These are phyloP conservation scores for Pugionium dolabratum DNA, from an alignment of 345 rosid genomes.

Conservation along the genomic window DNA sequence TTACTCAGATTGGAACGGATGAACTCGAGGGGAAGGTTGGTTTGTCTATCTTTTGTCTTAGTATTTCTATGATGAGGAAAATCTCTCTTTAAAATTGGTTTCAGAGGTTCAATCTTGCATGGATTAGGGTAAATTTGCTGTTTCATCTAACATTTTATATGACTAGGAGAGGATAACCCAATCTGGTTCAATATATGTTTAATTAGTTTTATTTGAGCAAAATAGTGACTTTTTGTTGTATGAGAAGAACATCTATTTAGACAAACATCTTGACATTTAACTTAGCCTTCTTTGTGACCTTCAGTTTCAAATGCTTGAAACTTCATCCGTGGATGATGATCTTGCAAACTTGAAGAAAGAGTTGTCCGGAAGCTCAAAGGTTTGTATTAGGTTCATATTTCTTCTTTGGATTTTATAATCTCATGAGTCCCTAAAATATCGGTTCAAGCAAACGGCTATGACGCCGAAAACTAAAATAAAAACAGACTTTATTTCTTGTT, in stretches of 20 bases:
- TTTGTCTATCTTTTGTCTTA: slow-evolving; percentile 38
- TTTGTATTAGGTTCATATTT: slow-evolving; percentile 20
- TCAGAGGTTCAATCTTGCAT: slow-evolving; percentile 13
- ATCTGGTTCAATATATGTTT: slow-evolving; percentile 8
- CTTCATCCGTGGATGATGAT: slow-evolving; percentile 61
- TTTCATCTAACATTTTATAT: neutral
- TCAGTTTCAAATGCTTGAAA: slow-evolving; percentile 56
- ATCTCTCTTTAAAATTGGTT: slow-evolving; percentile 25
- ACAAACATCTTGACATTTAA: slow-evolving; percentile 15
- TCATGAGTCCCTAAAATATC: neutral
- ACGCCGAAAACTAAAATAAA: too few species aligned
- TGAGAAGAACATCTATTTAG: neutral
- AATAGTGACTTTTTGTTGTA: slow-evolving; percentile 1
- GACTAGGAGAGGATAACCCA: slow-evolving; percentile 16
- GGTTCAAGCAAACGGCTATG: too few species aligned
- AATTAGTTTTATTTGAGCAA: neutral
- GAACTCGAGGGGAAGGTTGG: slow-evolving; percentile 58
- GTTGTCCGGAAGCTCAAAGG: slow-evolving; percentile 53
- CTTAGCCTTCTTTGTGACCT: neutral
- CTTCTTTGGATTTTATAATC: neutral
- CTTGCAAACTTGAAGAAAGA: slow-evolving; percentile 53
- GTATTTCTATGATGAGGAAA: slow-evolving; percentile 31
- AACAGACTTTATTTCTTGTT: neutral
- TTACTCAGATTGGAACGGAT: slow-evolving; percentile 51
- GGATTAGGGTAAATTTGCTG: slow-evolving; percentile 3